phyloP scores from a whole-genome alignment of 495 filamentous ascomycete species.

The Antarctomyces pellizariae region DNA sequence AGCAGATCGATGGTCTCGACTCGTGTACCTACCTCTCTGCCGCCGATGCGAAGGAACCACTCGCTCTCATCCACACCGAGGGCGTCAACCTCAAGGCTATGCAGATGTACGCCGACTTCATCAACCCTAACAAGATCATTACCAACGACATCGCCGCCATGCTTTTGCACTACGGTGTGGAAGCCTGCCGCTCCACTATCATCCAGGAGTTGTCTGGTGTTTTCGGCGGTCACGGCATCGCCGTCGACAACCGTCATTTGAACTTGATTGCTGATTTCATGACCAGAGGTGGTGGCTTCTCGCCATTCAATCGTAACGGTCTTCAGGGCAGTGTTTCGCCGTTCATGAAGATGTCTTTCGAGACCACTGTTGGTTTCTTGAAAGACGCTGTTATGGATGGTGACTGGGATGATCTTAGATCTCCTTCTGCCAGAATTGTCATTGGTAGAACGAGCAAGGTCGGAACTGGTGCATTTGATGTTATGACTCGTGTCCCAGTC shows the following conservation, averaged over 20 bases:
- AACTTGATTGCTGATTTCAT: conserved; percentile 94
- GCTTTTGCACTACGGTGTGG: conserved; percentile 70
- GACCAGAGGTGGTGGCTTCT: conserved; percentile 73
- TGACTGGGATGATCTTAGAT: conserved; percentile 71
- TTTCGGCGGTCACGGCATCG: conserved; percentile 82
- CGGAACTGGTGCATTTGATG: conserved; percentile 82
- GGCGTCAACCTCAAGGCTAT: conserved; percentile 82
- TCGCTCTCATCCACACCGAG: conserved; percentile 44
- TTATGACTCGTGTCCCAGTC: conserved; percentile 26
- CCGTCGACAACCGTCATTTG: conserved; percentile 76
- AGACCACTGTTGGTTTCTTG: conserved; percentile 85
- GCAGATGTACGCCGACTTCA: conserved; percentile 63
- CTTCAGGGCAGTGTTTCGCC: conserved; percentile 62
- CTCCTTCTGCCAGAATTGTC: conserved; percentile 72
- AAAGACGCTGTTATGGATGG: conserved; percentile 75
- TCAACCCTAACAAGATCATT: conserved; percentile 68
- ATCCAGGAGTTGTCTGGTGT: conserved; percentile 69
- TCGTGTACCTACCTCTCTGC: conserved; percentile 44
- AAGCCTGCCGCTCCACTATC: conserved; percentile 70
- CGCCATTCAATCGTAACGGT: conserved; percentile 76
- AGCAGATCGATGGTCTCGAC: conserved; percentile 54
- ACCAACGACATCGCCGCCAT: conserved; percentile 85
- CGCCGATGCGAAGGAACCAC: conserved; percentile 30
- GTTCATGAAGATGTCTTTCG: conserved; percentile 96
- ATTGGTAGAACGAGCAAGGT: conserved; percentile 58